phyloP scores from a whole-genome alignment of 2,329 filamentous ascomycete genomes.

The Paraphoma chrysanthemicola region DNA sequence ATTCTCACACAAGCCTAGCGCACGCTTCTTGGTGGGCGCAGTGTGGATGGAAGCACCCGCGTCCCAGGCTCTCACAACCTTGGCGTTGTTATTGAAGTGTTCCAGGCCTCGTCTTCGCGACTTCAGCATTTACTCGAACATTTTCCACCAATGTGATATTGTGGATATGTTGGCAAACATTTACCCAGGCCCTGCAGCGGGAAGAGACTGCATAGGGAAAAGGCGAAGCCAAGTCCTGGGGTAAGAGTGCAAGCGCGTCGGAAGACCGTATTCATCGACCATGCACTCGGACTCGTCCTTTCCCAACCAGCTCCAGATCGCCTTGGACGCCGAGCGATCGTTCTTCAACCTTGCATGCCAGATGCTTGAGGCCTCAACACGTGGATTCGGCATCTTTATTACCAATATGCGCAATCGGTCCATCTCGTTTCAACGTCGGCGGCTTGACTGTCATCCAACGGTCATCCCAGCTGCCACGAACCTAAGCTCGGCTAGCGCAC shows the following conservation, averaged over 20 bases:
- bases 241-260: too few species aligned
- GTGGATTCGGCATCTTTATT: background rate
- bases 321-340: background rate
- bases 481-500: background rate
- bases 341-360: background rate
- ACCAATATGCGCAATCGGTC: background rate
- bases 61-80: too few species aligned
- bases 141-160: background rate
- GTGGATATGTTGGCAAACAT: background rate
- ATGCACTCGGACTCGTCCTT: too few species aligned
- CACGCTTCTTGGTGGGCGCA: too few species aligned
- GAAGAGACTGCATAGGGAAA: too few species aligned
- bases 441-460: background rate
- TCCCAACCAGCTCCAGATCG: background rate
- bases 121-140: background rate
- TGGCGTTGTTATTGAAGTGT: too few species aligned
- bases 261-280: too few species aligned
- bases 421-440: background rate
- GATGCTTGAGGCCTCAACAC: background rate
- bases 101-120: too few species aligned
- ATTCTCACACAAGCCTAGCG: too few species aligned
- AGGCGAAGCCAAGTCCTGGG: too few species aligned
- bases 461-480: background rate
- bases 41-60: too few species aligned
- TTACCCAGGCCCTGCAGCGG: too few species aligned